Base-by-base conservation (phyloP, 2,329 filamentous ascomycete genomes). In the Fusarium penzigii region DNA sequence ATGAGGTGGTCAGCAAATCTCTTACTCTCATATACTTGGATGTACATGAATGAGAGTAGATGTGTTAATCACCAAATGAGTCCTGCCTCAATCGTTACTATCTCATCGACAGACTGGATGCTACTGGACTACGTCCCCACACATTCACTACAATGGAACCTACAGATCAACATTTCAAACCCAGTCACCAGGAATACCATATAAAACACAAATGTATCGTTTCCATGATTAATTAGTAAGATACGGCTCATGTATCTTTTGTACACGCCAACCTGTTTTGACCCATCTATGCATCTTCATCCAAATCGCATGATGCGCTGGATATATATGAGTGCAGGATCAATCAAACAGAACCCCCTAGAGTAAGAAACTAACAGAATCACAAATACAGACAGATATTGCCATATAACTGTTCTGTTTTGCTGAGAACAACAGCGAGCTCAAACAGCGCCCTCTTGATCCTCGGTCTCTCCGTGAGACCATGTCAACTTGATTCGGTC, bases 401-500 rank as follows among this genome's bases (percentile, higher is more conserved):
- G 9, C 32, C 32, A 36, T 11, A 14, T 12, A 36, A 36, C 10
- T 36, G 32, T 14, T 36, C 10, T 36, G 32, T 36, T 36, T 4
- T 12, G 32, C 9, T 36, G 20, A 25, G 20, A 25, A 12, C 9
- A 36, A 36, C 32, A 36, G 10, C 32, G 3, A 14, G 32, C 32
- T 36, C 32, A 36, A 14, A 36, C 32, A 36, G 5, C 32, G 32
- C 13, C 32, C 32, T 36, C 32, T 4, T 14, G 10, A 14, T 11
- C 32, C 9, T 36, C 32, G 32, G 32, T 14, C 32, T 36, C 13
- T 36, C 32, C 32, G 32, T 12, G 10, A 36, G 32, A 42, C 56
- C 58, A 62, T 40, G 59, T 34, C 38, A 42, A 38, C 46, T 62
- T 52, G 46, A 62, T 34, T 39, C 49, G 57, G 12, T 48, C 49